Conservation (phyloP, 2,329 filamentous ascomycete species). For the Microdochium bolleyi region DNA sequence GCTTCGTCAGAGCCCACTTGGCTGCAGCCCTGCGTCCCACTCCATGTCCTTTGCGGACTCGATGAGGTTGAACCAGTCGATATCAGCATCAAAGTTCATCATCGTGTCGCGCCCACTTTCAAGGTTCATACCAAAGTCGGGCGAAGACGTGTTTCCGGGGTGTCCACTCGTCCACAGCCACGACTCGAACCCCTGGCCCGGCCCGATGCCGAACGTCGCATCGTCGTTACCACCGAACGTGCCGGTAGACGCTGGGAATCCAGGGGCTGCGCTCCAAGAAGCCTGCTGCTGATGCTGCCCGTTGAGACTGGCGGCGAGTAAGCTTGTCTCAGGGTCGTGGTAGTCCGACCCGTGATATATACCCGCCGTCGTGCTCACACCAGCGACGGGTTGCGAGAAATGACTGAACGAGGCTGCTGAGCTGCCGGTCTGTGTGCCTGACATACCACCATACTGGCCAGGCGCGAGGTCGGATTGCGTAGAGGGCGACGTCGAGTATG, state of each 20-base stretch:
- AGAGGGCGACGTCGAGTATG: neutral
- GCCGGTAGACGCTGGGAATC: neutral
- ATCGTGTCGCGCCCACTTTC: slow-evolving; percentile 9
- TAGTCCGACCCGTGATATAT: neutral
- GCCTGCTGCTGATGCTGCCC: neutral
- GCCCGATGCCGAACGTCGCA: neutral
- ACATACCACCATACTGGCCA: too few relatives aligned
- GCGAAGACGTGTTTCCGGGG: slow-evolving; percentile 12
- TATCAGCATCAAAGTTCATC: slow-evolving; percentile 16
- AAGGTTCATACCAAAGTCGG: slow-evolving; percentile 2
- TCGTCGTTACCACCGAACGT: neutral
- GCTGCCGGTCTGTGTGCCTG: too few relatives aligned
- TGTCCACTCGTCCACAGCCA: slow-evolving; percentile 26
- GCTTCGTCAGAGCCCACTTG: neutral
- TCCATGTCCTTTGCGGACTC: slow-evolving; percentile 22
- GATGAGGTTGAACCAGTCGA: slow-evolving; percentile 29
- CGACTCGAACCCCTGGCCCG: slow-evolving; percentile 8
- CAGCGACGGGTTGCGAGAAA: too few relatives aligned
- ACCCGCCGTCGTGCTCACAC: too few relatives aligned
- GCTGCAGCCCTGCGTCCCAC: slow-evolving; percentile 2
- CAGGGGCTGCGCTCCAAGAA: neutral
- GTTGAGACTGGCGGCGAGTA: neutral
- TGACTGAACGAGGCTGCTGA: too few relatives aligned
- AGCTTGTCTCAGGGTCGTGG: neutral
- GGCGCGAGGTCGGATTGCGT: too few relatives aligned